A percentile compares a stretch with the other conserved stretches of the same genome.
These are phyloP conservation scores for Scedosporium minutisporum DNA, from an alignment of 2,329 filamentous ascomycete species.

Conservation along the genomic window DNA sequence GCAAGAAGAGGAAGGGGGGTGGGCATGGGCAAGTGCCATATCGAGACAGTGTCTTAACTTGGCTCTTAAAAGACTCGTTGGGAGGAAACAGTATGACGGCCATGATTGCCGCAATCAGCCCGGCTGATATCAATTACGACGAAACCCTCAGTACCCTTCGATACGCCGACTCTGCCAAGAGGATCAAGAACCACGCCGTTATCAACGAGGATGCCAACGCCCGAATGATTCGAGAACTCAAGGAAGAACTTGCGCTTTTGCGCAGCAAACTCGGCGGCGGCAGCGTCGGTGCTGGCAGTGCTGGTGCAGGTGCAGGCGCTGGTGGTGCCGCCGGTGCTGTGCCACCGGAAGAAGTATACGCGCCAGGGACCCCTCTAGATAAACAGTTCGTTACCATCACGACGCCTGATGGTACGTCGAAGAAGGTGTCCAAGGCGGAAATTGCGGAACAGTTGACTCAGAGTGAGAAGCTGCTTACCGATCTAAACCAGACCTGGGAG, in stretches of 20 bases:
- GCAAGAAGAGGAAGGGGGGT: constrained; percentile 70
- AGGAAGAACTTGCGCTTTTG: constrained; percentile 82
- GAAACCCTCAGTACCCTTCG: constrained; percentile 91
- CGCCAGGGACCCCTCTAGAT: constrained; percentile 83
- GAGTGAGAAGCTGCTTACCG: constrained; percentile 89
- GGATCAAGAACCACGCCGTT: constrained; percentile 99
- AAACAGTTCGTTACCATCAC: constrained; percentile 96
- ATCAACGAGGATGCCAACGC: constrained; percentile 99
- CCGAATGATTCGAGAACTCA: constrained; percentile 95
- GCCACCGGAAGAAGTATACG: constrained; percentile 72
- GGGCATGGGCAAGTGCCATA: constrained; percentile 75
- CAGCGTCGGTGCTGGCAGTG: constrained; percentile 25
- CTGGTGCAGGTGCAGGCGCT: constrained; percentile 26
- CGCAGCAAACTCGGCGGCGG: constrained; percentile 72
- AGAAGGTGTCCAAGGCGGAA: constrained; percentile 96
- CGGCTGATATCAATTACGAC: constrained; percentile 97
- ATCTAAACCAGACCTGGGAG: constrained; percentile 98
- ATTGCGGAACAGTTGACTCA: constrained; percentile 94
- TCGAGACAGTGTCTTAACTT: constrained; percentile 91
- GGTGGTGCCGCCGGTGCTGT: constrained; percentile 33
- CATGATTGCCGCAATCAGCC: constrained; percentile 98
- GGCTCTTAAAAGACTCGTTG: constrained; percentile 91
- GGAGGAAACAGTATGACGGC: constrained; percentile 99
- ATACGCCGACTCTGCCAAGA: constrained; percentile 95
- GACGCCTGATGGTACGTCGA: constrained; percentile 71